Evolutionary conservation across 2,329 filamentous ascomycete species (phyloP).

Genomic region (Pseudonectria buxi): DNA sequence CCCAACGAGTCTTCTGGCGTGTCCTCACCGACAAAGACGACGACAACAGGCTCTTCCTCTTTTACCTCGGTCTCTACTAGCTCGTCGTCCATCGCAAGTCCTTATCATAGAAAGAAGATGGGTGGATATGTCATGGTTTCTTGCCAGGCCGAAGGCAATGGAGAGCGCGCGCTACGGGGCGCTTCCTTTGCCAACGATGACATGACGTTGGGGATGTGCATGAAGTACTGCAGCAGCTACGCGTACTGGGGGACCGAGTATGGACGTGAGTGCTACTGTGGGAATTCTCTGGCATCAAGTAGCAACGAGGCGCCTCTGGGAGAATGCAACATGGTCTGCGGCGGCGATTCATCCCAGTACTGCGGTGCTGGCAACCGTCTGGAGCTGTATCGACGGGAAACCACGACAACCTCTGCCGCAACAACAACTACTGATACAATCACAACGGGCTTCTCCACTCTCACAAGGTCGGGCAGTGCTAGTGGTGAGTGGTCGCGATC

Average conservation of each 20-base stretch:
- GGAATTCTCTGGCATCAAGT: slow-evolving; percentile 31
- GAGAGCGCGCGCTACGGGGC: slow-evolving; percentile 36
- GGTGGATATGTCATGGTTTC: slow-evolving; percentile 39
- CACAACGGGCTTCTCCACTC: too few relatives aligned
- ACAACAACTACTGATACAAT: too few relatives aligned
- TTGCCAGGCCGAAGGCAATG: slow-evolving; percentile 42
- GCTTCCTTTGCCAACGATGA: slow-evolving; percentile 36
- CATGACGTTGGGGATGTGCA: slow-evolving; percentile 45
- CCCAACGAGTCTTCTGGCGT: too few relatives aligned
- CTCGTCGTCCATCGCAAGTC: slow-evolving; percentile 17
- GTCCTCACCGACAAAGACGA: slow-evolving; percentile 1
- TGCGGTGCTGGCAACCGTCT: slow-evolving; percentile 38
- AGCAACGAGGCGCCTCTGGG: slow-evolving; percentile 22
- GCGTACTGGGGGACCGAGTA: slow-evolving; percentile 46
- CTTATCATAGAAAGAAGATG: slow-evolving; percentile 31
- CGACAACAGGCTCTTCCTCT: slow-evolving; percentile 3
- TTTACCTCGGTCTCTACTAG: slow-evolving; percentile 1
- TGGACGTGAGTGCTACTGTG: slow-evolving; percentile 47
- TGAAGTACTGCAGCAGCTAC: slow-evolving; percentile 39
- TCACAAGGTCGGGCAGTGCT: too few relatives aligned
- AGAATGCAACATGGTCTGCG: slow-evolving; percentile 34
- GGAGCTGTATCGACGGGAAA: slow-evolving; percentile 39
- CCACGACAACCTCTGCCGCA: slow-evolving; percentile 28
- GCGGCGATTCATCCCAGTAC: slow-evolving; percentile 34
- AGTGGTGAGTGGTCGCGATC: too few relatives aligned